Base-by-base conservation (phyloP, 345 rosid genomes). In the Citrus maxima region DNA sequence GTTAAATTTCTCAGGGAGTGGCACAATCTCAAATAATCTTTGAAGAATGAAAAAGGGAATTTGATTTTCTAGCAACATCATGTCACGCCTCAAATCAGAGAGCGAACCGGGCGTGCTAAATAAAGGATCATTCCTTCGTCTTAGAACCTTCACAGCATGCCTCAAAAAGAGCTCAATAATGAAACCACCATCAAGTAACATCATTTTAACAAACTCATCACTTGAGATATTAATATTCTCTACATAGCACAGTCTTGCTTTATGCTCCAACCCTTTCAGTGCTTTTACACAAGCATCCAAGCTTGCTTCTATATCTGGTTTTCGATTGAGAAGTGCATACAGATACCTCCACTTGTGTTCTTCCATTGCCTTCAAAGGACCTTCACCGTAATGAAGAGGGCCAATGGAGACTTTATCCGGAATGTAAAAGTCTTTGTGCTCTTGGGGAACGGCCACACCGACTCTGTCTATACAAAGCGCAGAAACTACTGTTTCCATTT, bases 61-160 rank as follows among this genome's bases (percentile, higher is more conserved):
- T 58, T 91, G 92, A 51, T 91, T 91, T 82, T 91, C 94, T 19
- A 89, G 75, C 77, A 89, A 19, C 12, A 87, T 76, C 78, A 89
- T 63, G 75, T 88, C 78, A 51, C 84, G 76, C 67, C 90, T 84
- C 79, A 91, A 46, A 37, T 85, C 76, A 22, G 67, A 83, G n/a
- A 85, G 84, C 90, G 80, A 77, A 27, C 90, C 87, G 0, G 87
- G 86, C 1, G 79, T 84, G 56, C 70, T 79, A 58, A 89, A 89
- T 19, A 88, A 67, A 0, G 83, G 80, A 82, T 91, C 94, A 2
- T 83, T 86, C 4, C 88, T 74, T 7, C 82, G 89, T 61, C 85
- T 85, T 4, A 89, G 75, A 58, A 81, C 84, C 79, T 66, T 83
- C 10, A 81, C 34, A 3, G 86, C 60, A 58, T 79, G 74, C 83